phyloP scores from a whole-genome alignment of 257 asterid genomes.

The Coffea canephora region DNA sequence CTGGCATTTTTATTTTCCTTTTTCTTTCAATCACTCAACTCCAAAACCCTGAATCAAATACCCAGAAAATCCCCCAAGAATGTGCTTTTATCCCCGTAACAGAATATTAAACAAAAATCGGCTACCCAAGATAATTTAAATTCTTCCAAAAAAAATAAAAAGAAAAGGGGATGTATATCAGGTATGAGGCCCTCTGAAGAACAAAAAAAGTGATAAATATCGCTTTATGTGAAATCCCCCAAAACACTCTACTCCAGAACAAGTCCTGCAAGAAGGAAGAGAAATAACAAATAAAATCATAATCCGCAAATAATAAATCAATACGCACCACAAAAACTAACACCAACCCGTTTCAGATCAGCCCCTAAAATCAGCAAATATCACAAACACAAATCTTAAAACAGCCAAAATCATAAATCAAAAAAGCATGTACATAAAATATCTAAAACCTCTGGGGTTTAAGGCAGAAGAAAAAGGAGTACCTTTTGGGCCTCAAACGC shows the following conservation, averaged over 20 bases:
- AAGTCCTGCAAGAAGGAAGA: constrained; percentile 62
- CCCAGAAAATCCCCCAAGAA: constrained; percentile 30
- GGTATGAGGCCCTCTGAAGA: constrained; percentile 64
- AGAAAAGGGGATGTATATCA: constrained; percentile 9
- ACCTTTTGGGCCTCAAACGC: constrained; percentile 99
- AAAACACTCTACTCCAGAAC: constrained; percentile 90
- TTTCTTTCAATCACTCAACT: constrained; percentile 6
- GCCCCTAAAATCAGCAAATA: constrained; percentile 11
- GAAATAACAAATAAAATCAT: neutral
- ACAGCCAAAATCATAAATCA: neutral
- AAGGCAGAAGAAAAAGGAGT: constrained; percentile 2
- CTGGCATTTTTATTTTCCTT: constrained; percentile 34
- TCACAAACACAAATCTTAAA: neutral
- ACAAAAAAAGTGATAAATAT: constrained; percentile 54
- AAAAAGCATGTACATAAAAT: neutral
- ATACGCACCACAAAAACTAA: neutral
- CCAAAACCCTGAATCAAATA: constrained; percentile 42
- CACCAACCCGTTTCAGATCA: constrained; percentile 37
- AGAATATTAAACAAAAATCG: constrained; percentile 16
- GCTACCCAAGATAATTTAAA: neutral
- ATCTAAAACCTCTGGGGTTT: constrained; percentile 30
- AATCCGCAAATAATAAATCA: neutral
- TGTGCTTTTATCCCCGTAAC: constrained; percentile 13
- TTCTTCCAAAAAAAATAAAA: neutral
- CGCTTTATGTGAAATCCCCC: constrained; percentile 93